Percentiles rank a stretch among this genome's conserved stretches.
Conservation (phyloP, 495 filamentous ascomycete genomes). For the Daldinia grandis region DNA sequence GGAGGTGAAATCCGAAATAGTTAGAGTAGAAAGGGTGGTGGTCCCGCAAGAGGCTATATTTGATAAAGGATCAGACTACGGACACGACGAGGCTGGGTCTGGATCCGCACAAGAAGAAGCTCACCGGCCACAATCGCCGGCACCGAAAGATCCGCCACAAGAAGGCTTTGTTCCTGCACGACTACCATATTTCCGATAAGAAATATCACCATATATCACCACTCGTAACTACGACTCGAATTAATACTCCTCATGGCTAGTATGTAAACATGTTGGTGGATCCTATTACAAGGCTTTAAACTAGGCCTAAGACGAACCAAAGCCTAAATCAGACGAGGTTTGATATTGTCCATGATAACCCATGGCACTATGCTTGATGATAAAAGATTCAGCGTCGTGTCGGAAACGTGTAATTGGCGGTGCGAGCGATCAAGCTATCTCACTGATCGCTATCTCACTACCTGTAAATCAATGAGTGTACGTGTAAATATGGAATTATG, state of each 20-base stretch:
- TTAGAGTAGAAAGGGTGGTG: constrained; percentile 36
- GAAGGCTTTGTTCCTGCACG: constrained; percentile 44
- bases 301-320: background rate
- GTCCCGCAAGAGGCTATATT: constrained; percentile 38
- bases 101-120: constrained; percentile 15
- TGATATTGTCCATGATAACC: background rate
- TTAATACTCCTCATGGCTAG: background rate
- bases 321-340: background rate
- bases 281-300: background rate
- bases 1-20: constrained; percentile 45
- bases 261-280: background rate
- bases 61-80: constrained; percentile 39
- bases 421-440: background rate
- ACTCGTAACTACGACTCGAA: background rate
- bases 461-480: background rate
- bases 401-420: constrained; percentile 1
- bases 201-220: background rate
- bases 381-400: constrained; percentile 2
- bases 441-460: background rate
- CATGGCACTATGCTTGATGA: background rate
- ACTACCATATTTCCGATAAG: constrained; percentile 42
- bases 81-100: constrained; percentile 16
- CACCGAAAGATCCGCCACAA: constrained; percentile 14
- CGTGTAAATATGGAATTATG: background rate
- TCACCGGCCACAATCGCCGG: constrained; percentile 2